Percentiles rank a stretch among this genome's conserved stretches.
Conservation (phyloP, 371 early-diverging fungal species). For the Circinella umbellata region DNA sequence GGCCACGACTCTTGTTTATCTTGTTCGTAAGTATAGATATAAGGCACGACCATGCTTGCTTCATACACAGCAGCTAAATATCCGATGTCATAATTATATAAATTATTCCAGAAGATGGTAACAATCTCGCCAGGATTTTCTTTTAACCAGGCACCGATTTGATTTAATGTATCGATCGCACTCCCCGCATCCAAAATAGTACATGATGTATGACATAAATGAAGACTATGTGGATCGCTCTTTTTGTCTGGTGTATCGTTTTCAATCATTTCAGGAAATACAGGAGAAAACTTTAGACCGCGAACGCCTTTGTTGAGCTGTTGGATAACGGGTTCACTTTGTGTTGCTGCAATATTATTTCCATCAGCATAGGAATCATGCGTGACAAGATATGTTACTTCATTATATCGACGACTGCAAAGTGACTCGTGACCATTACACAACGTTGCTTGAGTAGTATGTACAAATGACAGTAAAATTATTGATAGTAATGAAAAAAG, state of each 20-base stretch:
- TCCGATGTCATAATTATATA: constrained; percentile 46
- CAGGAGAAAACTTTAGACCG: constrained; percentile 72
- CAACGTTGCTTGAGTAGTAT: not conserved
- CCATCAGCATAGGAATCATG: constrained; percentile 76
- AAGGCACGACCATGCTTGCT: constrained; percentile 54
- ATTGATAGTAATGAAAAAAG: not conserved
- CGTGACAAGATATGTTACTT: constrained; percentile 67
- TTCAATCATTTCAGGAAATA: constrained; percentile 52
- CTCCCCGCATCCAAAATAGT: constrained; percentile 63
- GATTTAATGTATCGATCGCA: constrained; percentile 47
- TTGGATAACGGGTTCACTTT: constrained; percentile 54
- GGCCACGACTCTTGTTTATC: constrained; percentile 61
- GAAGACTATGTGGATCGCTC: constrained; percentile 36
- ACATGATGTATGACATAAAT: constrained; percentile 73
- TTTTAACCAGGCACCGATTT: constrained; percentile 60
- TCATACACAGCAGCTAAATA: constrained; percentile 52
- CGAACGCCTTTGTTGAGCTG: constrained; percentile 77
- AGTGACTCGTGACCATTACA: constrained; percentile 75
- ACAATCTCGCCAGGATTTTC: constrained; percentile 68
- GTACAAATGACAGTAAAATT: not conserved
- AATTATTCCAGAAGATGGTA: constrained; percentile 77
- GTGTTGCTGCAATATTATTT: constrained; percentile 61
- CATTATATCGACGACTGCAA: constrained; percentile 57
- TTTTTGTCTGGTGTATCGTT: not conserved
- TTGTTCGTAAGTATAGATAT: constrained; percentile 43